Evolutionary conservation across 208 protist species (phyloP), one percentile per base, ranked within the genome.

Genomic region (Trypanosomatidae sp.): DNA sequence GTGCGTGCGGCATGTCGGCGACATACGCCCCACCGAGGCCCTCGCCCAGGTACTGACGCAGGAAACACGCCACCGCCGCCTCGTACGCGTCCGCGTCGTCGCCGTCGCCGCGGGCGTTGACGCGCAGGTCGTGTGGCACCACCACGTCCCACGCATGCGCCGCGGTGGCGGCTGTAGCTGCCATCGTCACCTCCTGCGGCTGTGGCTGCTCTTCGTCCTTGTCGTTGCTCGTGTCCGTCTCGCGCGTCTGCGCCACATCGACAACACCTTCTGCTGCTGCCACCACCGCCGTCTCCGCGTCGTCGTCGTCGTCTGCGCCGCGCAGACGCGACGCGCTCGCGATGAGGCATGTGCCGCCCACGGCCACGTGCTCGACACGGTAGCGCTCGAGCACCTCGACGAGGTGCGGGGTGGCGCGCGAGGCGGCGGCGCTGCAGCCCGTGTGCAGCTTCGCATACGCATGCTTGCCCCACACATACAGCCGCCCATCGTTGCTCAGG

Each of bases 381-480:
- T 66, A 74, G 4, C 42, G 27, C 8, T 51, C 43, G n/a, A 88
- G 48, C 24, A 66, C 49, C 11, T 56, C 42, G 35, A 81, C 61
- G 16, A 47, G 25, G 38, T 21, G 48, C 28, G 67, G 63, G 16
- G 41, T 33, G 20, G 39, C 47, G 13, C 64, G 63, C 2, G 46
- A 23, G 8, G 61, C 63, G 3, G 42, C 42, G 3, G 61, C 59
- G 23, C 45, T 44, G 6, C 67, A 73, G 28, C 74, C 79, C 45
- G 75, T 84, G 49, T 43, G 63, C 33, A 82, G 57, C 38, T 61
- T 70, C 26, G 48, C 7, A 33, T 75, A 70, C n/a, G 27, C 39
- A 55, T 84, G 74, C 43, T 82, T 82, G 24, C 75, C 75, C 75
- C 81, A 84, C n/a, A 82, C 75, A 33, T 71, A 82, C n/a, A 81